Base-by-base conservation (phyloP, 345 rosid genomes). In the Eucalyptus curtisii region DNA sequence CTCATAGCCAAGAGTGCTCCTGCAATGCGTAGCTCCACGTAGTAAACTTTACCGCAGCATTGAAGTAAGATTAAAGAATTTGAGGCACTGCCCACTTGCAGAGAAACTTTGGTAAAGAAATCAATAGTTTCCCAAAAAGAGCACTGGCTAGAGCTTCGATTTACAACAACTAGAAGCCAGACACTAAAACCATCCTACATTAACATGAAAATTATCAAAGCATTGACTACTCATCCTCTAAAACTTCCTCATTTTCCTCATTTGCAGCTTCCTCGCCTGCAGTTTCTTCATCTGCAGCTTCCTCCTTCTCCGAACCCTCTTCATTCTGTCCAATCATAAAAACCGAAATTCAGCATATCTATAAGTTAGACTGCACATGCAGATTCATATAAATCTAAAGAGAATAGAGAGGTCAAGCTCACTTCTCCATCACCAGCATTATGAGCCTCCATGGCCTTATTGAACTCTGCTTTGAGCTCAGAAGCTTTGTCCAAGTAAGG, bases 401-500 rank as follows among this genome's bases (percentile, higher is more conserved):
- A 87, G 82, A 48, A 85, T 11, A 9, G 64, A 50, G 49, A 61
- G 30, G 37, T 27, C 44, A 27, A 87, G 57, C 94, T 64, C 91
- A 89, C 95, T 90, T 92, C 93, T 81, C 87, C 95, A 86, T 91
- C 89, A 61, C 88, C 91, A 25, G 90, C 90, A 37, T 90, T 91
- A 87, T 89, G 89, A 42, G 85, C 66, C 71, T 92, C 95, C 86
- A 86, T 57, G 64, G 94, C 91, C 92, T 95, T 96, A 57, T 45
- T 88, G 90, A 93, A 92, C 89, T 93, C 95, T 49, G 93, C 96
- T 88, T 96, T 96, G 31, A 95, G 96, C 91, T 94, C 95, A 89
- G 95, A 93, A 90, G 98, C 98, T 88, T 93, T 95, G 14, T 95
- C 98, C 86, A 86, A 2, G 87, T 96, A 97, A 80, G 92, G 95